phyloP scores from a whole-genome alignment of 2,329 filamentous ascomycete genomes.

The Aspergillus sp. region DNA sequence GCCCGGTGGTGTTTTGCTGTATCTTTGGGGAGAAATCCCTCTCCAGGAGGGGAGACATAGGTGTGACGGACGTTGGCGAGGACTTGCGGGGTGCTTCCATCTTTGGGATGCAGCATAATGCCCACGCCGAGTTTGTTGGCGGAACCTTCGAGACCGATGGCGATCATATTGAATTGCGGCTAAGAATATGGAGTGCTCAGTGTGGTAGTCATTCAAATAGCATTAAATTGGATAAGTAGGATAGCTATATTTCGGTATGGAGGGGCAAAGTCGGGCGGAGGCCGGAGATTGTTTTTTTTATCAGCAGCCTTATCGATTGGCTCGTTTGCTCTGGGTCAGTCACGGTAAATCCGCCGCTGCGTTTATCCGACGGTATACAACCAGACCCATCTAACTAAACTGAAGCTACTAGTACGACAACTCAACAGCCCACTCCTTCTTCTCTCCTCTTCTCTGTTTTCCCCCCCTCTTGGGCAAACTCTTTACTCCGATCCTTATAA shows the following conservation, averaged over 20 bases:
- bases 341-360: slow-evolving; percentile 17
- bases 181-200: neutral
- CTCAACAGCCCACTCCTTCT: slow-evolving; percentile 8
- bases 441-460: neutral
- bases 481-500: neutral
- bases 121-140: slow-evolving; percentile 98
- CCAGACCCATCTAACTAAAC: slow-evolving; percentile 1
- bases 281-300: slow-evolving; percentile 19
- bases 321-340: slow-evolving; percentile 9
- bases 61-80: slow-evolving; percentile 95
- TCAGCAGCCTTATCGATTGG: slow-evolving; percentile 33
- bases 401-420: slow-evolving; percentile 10
- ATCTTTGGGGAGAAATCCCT: slow-evolving; percentile 95
- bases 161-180: slow-evolving; percentile 52
- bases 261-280: slow-evolving; percentile 17
- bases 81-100: slow-evolving; percentile 61
- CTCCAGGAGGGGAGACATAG: slow-evolving; percentile 85
- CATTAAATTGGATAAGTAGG: neutral
- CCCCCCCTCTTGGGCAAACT: neutral
- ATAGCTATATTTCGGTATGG: slow-evolving; percentile 2
- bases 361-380: slow-evolving; percentile 31
- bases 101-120: slow-evolving; percentile 72
- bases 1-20: slow-evolving; percentile 87
- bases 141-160: slow-evolving; percentile 81
- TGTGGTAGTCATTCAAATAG: neutral